phyloP scores from a whole-genome alignment of 139 green algal species.

The Desmodesmus armatus region DNA sequence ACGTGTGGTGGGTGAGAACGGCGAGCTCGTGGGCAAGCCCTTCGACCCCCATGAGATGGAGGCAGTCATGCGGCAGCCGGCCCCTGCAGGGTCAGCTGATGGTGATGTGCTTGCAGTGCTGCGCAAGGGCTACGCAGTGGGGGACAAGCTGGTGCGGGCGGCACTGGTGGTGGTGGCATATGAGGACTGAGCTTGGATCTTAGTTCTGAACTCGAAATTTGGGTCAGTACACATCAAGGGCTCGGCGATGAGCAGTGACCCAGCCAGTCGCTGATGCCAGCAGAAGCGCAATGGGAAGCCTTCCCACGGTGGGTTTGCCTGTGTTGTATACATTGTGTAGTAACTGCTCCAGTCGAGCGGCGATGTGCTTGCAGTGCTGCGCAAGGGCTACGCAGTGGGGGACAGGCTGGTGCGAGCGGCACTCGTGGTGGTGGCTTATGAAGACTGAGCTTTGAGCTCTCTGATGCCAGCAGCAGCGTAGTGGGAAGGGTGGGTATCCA shows the following conservation, averaged over 20 bases:
- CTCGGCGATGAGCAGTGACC: too few species aligned
- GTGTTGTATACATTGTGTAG: too few species aligned
- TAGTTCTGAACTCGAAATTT: not conserved
- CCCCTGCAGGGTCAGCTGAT: constrained; percentile 4
- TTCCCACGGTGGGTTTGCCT: too few species aligned
- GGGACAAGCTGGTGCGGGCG: constrained; percentile 17
- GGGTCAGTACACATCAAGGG: not conserved
- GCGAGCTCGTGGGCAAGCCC: constrained; percentile 61
- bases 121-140: constrained; percentile 20
- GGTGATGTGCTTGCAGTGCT: constrained; percentile 30
- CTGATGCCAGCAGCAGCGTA: too few species aligned
- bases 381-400: constrained; percentile 23
- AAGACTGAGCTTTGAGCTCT: too few species aligned
- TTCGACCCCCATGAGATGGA: constrained; percentile 96
- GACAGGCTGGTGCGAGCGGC: constrained; percentile 22
- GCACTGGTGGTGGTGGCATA: constrained; percentile 43
- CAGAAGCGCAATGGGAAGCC: too few species aligned
- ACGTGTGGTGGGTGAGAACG: not conserved
- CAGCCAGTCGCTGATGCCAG: not conserved
- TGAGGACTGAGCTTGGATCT: constrained; percentile 20
- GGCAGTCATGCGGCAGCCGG: constrained; percentile 85
- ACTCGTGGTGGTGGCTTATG: constrained; percentile 41
- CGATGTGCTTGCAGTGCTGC: constrained; percentile 22
- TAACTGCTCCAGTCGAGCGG: too few species aligned
- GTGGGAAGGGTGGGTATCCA: too few species aligned